A percentile compares a stretch with the other conserved stretches of the same genome.
phyloP scores from a whole-genome alignment of 2,329 filamentous ascomycete species.

The Anthostomella pinea region DNA sequence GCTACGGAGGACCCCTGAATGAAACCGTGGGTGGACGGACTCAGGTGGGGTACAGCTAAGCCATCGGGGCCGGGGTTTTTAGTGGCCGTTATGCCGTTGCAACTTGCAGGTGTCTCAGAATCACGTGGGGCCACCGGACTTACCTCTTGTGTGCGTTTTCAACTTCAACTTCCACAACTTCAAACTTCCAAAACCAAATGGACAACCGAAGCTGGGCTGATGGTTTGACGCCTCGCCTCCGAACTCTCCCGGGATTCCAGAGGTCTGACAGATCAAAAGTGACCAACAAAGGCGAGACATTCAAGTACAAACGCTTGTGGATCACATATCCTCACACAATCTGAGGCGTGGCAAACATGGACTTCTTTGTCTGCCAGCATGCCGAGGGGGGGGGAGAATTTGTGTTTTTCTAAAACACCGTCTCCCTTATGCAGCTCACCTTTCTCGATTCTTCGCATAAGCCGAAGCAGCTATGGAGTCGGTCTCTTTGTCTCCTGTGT shows the following conservation, averaged over 20 bases:
- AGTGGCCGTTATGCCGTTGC: neutral
- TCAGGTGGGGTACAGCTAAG: too few species aligned
- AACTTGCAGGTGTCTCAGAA: too few species aligned
- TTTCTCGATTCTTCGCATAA: constrained; percentile 8
- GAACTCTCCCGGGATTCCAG: neutral
- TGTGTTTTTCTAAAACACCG: constrained; percentile 1
- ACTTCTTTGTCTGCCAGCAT: constrained; percentile 17
- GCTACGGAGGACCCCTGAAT: too few species aligned
- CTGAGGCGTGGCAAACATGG: constrained; percentile 12
- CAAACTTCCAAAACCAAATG: neutral
- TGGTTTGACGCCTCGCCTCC: neutral
- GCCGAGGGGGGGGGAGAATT: constrained; percentile 6
- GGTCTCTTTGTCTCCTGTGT: constrained; percentile 12
- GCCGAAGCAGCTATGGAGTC: constrained; percentile 2
- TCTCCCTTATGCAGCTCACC: constrained; percentile 1
- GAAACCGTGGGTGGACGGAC: too few species aligned
- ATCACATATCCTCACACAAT: constrained; percentile 6
- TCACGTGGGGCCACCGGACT: constrained; percentile 1
- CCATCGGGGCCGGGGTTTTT: neutral
- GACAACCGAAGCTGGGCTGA: too few species aligned
- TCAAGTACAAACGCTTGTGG: neutral
- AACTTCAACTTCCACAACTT: neutral
- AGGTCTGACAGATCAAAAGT: constrained; percentile 11
- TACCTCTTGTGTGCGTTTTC: neutral
- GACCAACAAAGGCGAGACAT: constrained; percentile 5